A percentile compares a stretch with the other conserved stretches of the same genome.
Conservation (phyloP, 2,329 filamentous ascomycete species). For the Ophiosphaerella herpotricha region DNA sequence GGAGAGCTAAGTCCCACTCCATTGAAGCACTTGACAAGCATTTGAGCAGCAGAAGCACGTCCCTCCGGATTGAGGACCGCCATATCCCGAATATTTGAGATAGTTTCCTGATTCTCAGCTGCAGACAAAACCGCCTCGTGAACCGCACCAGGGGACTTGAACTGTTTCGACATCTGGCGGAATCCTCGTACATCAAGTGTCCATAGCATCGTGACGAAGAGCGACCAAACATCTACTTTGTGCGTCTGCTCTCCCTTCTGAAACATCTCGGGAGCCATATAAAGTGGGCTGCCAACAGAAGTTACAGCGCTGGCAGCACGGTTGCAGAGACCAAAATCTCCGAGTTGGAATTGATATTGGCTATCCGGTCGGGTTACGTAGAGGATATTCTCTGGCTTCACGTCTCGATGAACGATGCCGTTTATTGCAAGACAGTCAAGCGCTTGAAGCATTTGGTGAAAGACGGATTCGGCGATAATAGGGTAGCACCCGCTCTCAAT, state of each 20-base stretch:
- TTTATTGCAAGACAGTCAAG: constrained; percentile 21
- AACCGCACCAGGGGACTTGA: no score
- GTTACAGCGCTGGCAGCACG: constrained; percentile 3
- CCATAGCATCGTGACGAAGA: constrained; percentile 25
- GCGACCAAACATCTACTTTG: constrained; percentile 26
- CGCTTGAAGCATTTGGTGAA: constrained; percentile 21
- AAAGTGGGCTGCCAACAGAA: constrained; percentile 10
- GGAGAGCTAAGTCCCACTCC: no score
- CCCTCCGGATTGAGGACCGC: not conserved
- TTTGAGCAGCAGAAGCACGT: constrained; percentile 2
- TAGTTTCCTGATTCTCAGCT: not conserved
- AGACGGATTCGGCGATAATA: not conserved
- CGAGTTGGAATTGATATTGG: constrained; percentile 17
- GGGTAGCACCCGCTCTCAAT: not conserved
- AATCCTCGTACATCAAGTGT: constrained; percentile 1
- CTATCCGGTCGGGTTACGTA: constrained; percentile 11
- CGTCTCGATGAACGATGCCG: constrained; percentile 23
- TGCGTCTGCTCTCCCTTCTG: constrained; percentile 9
- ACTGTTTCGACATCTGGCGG: not conserved
- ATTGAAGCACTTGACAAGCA: constrained; percentile 2
- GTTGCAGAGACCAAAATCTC: constrained; percentile 27
- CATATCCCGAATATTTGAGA: constrained; percentile 3
- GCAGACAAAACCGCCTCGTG: no score
- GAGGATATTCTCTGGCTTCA: constrained; percentile 31
- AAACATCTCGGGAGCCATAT: constrained; percentile 22